Conservation (phyloP, 208 protist species). For the Crithidia thermophila region DNA sequence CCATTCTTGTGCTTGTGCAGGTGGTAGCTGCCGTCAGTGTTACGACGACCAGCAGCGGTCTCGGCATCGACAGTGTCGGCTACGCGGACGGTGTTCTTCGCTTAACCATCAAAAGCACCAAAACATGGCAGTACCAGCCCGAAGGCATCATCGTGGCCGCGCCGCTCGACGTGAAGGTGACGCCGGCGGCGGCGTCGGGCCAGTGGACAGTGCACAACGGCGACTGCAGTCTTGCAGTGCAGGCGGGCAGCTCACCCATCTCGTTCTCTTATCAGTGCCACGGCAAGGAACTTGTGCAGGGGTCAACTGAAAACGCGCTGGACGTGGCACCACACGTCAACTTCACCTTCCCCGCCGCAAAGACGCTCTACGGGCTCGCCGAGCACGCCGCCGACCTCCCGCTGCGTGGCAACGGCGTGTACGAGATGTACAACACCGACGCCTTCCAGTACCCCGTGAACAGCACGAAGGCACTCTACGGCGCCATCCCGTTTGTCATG, state of each 20-base stretch:
- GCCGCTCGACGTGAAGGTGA: background rate
- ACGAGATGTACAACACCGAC: conserved; percentile 98
- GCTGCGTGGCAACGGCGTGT: conserved; percentile 79
- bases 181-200: background rate
- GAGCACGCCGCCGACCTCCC: conserved; percentile 94
- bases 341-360: conserved; percentile 57
- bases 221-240: conserved; percentile 29
- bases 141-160: conserved; percentile 26
- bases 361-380: conserved; percentile 95
- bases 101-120: conserved; percentile 37
- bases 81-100: conserved; percentile 50
- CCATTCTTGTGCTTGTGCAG: conserved; percentile 21
- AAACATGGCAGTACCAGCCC: conserved; percentile 39
- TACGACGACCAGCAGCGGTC: conserved; percentile 2
- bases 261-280: conserved; percentile 25
- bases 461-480: conserved; percentile 96
- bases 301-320: background rate
- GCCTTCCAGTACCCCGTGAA: conserved; percentile 98
- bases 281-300: conserved; percentile 20
- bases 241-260: background rate
- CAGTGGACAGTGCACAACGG: conserved; percentile 35
- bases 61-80: conserved; percentile 19
- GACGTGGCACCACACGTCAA: conserved; percentile 21
- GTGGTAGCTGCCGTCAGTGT: conserved; percentile 1
- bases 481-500: conserved; percentile 96